A percentile compares a stretch with the other conserved stretches of the same genome.
phyloP scores from a whole-genome alignment of 2,329 filamentous ascomycete genomes.

The Talaromyces pinophilus region DNA sequence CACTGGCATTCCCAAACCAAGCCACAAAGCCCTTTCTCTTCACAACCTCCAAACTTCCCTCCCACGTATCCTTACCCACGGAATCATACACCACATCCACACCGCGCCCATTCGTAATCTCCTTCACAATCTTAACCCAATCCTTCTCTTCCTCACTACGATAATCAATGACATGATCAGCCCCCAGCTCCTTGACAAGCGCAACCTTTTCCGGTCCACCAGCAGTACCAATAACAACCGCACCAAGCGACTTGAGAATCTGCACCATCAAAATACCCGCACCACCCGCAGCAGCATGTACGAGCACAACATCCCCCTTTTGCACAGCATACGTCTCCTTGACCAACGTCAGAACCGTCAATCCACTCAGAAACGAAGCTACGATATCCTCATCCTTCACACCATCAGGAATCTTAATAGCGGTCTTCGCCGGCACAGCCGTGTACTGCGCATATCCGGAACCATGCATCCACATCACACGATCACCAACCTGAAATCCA shows the following conservation, averaged over 20 bases:
- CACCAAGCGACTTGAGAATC: conserved; percentile 70
- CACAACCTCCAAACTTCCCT: conserved; percentile 71
- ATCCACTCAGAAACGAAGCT: conserved; percentile 73
- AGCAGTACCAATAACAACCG: conserved; percentile 77
- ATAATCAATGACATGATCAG: conserved; percentile 72
- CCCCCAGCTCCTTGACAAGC: conserved; percentile 66
- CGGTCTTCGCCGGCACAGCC: conserved; percentile 53
- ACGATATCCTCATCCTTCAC: conserved; percentile 65
- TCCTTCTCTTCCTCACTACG: conserved; percentile 82
- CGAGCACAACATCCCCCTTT: conserved; percentile 75
- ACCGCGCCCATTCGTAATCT: conserved; percentile 74
- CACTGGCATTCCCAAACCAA: conserved; percentile 79
- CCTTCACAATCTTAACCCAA: conserved; percentile 76
- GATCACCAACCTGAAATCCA: conserved; percentile 65
- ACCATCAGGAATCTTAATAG: conserved; percentile 64
- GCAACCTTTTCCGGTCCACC: conserved; percentile 71
- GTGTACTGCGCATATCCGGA: conserved; percentile 63
- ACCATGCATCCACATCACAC: conserved; percentile 68
- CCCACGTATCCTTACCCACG: conserved; percentile 82
- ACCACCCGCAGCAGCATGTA: conserved; percentile 84
- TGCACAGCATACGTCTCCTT: conserved; percentile 71
- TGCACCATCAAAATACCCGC: conserved; percentile 75
- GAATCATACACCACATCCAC: conserved; percentile 80
- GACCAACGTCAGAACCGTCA: conserved; percentile 79
- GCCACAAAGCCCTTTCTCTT: conserved; percentile 76